These are phyloP conservation scores for Linnemannia exigua DNA, from an alignment of 192 early-diverging fungal species.

Conservation along the genomic window DNA sequence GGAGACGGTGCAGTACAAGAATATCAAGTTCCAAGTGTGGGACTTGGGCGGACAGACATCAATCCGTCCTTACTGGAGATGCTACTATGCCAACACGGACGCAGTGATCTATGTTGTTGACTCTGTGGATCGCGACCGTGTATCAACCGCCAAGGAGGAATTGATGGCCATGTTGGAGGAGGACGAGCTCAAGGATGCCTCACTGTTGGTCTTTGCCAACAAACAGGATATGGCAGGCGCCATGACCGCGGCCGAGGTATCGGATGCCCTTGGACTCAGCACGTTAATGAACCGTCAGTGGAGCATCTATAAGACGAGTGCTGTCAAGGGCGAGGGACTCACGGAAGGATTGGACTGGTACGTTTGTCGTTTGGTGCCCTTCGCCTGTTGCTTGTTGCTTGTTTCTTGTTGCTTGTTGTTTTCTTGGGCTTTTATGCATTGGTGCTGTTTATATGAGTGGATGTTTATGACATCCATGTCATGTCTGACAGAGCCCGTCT, in stretches of 20 bases:
- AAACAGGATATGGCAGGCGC: slow-evolving; percentile 98
- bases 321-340: slow-evolving; percentile 94
- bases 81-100: slow-evolving; percentile 99
- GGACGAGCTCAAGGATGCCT: slow-evolving; percentile 91
- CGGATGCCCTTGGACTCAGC: slow-evolving; percentile 86
- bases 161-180: slow-evolving; percentile 95
- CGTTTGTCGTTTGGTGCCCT: slow-evolving; percentile 39
- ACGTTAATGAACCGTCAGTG: slow-evolving; percentile 91
- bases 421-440: not conserved
- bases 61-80: slow-evolving; percentile 97
- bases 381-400: not conserved
- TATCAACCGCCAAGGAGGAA: slow-evolving; percentile 91
- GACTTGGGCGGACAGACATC: slow-evolving; percentile 94
- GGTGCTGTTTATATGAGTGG: not conserved
- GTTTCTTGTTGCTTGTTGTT: not conserved
- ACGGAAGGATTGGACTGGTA: slow-evolving; percentile 95
- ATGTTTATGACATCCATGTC: not conserved
- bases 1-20: slow-evolving; percentile 96
- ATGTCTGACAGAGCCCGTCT: slow-evolving; percentile 3
- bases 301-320: slow-evolving; percentile 95
- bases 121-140: slow-evolving; percentile 90
- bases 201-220: slow-evolving; percentile 96
- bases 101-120: slow-evolving; percentile 99
- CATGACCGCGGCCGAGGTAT: slow-evolving; percentile 90
- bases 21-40: slow-evolving; percentile 99